Evolutionary conservation across 805 yeast species (phyloP).

Genomic region (Millerozyma acaciae): DNA sequence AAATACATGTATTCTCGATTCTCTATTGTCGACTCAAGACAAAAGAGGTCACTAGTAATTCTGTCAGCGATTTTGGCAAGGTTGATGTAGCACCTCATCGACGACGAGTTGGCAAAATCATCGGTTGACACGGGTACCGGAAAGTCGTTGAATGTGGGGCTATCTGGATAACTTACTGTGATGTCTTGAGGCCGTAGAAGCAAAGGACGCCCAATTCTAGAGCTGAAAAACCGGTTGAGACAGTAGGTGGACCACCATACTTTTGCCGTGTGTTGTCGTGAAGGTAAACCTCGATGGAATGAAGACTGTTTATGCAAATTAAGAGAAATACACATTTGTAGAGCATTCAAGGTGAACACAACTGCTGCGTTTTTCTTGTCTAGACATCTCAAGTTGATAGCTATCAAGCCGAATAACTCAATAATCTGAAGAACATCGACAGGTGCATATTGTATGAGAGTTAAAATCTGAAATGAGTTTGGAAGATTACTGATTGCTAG

Average conservation of each 20-base stretch:
- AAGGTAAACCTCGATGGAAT: slow-evolving; percentile 4
- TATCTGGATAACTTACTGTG: slow-evolving; percentile 8
- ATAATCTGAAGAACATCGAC: slow-evolving; percentile 17
- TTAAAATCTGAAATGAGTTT: slow-evolving; percentile 13
- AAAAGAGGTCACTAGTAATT: slow-evolving; percentile 20
- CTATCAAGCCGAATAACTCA: slow-evolving; percentile 20
- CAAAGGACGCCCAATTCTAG: slow-evolving; percentile 24
- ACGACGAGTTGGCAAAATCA: slow-evolving; percentile 11
- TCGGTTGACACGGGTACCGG: slow-evolving; percentile 4
- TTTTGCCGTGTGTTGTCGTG: background rate
- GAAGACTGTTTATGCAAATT: slow-evolving; percentile 19
- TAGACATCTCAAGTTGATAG: slow-evolving; percentile 20
- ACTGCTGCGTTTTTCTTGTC: slow-evolving; percentile 27
- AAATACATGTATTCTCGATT: slow-evolving; percentile 14
- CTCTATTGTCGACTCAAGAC: slow-evolving; percentile 11
- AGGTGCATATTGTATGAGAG: slow-evolving; percentile 9
- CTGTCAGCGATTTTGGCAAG: slow-evolving; percentile 22
- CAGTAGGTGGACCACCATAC: slow-evolving; percentile 27
- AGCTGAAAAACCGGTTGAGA: slow-evolving; percentile 20
- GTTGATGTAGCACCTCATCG: slow-evolving; percentile 17
- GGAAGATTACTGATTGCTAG: slow-evolving; percentile 18
- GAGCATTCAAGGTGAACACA: slow-evolving; percentile 19
- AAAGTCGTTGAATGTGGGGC: background rate
- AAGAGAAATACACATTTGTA: slow-evolving; percentile 23
- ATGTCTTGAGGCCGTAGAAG: slow-evolving; percentile 17